These are phyloP conservation scores for Cercospora beticola DNA, from an alignment of 2,329 filamentous ascomycete genomes.

Conservation along the genomic window DNA sequence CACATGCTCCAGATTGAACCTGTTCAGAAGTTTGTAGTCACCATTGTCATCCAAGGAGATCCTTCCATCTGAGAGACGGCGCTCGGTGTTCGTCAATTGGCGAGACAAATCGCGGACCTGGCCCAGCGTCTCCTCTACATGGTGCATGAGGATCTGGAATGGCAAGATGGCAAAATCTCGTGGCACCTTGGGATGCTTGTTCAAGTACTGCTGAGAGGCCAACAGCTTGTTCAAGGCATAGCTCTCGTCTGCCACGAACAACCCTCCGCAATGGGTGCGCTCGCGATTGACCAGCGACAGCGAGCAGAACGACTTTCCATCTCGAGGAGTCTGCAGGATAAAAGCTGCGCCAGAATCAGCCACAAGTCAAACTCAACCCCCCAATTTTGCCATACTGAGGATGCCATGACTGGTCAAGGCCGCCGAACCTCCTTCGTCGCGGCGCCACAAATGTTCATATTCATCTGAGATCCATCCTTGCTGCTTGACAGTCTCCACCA, in stretches of 20 bases:
- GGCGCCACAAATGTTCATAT: slow-evolving; percentile 37
- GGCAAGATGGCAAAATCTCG: slow-evolving; percentile 38
- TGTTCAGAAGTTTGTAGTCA: slow-evolving; percentile 39
- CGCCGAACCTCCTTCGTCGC: slow-evolving; percentile 38
- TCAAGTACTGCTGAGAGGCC: slow-evolving; percentile 32
- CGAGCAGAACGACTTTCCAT: slow-evolving; percentile 37
- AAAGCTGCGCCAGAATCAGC: slow-evolving; percentile 26
- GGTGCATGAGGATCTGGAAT: slow-evolving; percentile 34
- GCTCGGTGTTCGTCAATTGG: slow-evolving; percentile 35
- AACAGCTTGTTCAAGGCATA: slow-evolving; percentile 34
- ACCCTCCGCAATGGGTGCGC: slow-evolving; percentile 33
- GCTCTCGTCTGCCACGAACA: slow-evolving; percentile 34
- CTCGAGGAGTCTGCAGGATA: slow-evolving; percentile 38
- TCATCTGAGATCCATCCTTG: slow-evolving; percentile 38
- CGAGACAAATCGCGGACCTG: slow-evolving; percentile 34
- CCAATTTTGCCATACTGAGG: slow-evolving; percentile 26
- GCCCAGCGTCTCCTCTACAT: slow-evolving; percentile 36
- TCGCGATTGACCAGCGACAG: slow-evolving; percentile 39
- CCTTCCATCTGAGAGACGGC: slow-evolving; percentile 36
- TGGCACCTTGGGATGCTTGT: slow-evolving; percentile 38
- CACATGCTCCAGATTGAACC: slow-evolving; percentile 37
- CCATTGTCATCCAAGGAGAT: slow-evolving; percentile 37
- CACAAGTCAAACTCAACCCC: background rate
- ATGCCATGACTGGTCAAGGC: slow-evolving; percentile 35
- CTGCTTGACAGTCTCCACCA: slow-evolving; percentile 30